Evolutionary conservation across 345 rosid genomes (phyloP), one percentile per base, ranked within the genome.

Genomic region (Citrus australasica): DNA sequence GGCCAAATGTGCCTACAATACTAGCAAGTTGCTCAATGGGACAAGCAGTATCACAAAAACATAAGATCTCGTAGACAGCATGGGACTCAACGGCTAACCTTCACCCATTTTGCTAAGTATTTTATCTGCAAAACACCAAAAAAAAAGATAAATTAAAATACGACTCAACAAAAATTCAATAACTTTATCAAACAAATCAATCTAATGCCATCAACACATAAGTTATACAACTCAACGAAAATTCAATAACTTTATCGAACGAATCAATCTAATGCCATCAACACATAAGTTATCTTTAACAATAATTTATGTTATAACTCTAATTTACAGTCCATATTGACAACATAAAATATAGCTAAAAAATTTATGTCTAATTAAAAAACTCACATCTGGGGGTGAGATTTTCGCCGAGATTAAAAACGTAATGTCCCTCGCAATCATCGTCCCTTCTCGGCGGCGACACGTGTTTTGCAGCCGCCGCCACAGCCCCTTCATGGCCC

Each of bases 1-100:
- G 96, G 75, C 96, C 96, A 88, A 92, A 92, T 64, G 96, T 90
- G 90, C 96, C 96, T 90, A 90, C 92, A 89, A 89, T 83, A 89
- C 89, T 84, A 87, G 86, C 91, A 92, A 86, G 85, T 84, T 79
- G 89, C 93, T 90, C 87, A 88, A 83, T 81, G 85, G 85, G 84
- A 77, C 93, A 85, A 84, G 86, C 84, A 84, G 82, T 88, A 85
- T 87, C 81, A 85, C 82, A 90, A 79, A 88, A 83, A 80, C 85
- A 85, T 79, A 83, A 84, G 58, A 85, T 84, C 88, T 83, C 71
- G 87, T 76, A 82, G 84, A 88, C 87, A 88, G 79, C 91, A 86
- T 76, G 78, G 82, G 88, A 79, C 91, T 87, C 79, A 86, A 75
- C 90, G 80, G 88, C 93, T 87, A 90, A 92, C 96, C 96, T 92